phyloP scores from a whole-genome alignment of 2,329 filamentous ascomycete species.

The Lojkania enalia region DNA sequence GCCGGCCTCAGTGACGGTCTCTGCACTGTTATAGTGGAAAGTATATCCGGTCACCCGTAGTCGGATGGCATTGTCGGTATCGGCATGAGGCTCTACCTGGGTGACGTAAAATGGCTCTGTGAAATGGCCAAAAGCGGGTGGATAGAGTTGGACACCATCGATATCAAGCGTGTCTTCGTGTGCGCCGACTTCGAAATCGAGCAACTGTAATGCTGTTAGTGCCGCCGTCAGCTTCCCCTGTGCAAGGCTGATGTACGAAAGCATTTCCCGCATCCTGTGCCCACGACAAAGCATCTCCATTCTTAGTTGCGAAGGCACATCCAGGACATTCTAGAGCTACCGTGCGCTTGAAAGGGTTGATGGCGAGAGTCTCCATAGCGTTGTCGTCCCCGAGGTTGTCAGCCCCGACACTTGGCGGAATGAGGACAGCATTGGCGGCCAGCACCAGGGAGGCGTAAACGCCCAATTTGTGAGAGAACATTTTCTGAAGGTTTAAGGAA shows the following conservation, averaged over 20 bases:
- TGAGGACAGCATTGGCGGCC: constrained; percentile 41
- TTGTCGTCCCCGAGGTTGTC: constrained; percentile 35
- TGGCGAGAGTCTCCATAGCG: constrained; percentile 33
- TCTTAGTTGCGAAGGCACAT: constrained; percentile 34
- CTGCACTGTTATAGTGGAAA: constrained; percentile 39
- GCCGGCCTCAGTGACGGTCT: constrained; percentile 41
- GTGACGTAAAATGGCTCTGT: constrained; percentile 37
- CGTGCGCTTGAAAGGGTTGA: constrained; percentile 39
- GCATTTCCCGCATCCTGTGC: constrained; percentile 36
- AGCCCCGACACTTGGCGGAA: constrained; percentile 36
- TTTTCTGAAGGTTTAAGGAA: constrained; percentile 19
- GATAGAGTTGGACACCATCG: constrained; percentile 44
- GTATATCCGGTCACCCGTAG: constrained; percentile 43
- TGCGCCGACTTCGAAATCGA: constrained; percentile 43
- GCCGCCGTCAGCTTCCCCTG: constrained; percentile 1
- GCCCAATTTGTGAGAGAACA: constrained; percentile 38
- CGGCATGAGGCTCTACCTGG: constrained; percentile 31
- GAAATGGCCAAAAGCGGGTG: constrained; percentile 37
- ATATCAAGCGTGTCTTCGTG: constrained; percentile 37
- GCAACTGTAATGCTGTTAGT: constrained; percentile 33
- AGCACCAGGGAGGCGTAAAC: constrained; percentile 41
- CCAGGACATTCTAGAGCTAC: constrained; percentile 39
- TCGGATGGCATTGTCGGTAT: constrained; percentile 28
- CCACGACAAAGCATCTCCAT: constrained; percentile 31
- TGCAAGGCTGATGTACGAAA: constrained; percentile 33